Conservation (phyloP, 129 eudicot species). For the Artemisia tridentata region DNA sequence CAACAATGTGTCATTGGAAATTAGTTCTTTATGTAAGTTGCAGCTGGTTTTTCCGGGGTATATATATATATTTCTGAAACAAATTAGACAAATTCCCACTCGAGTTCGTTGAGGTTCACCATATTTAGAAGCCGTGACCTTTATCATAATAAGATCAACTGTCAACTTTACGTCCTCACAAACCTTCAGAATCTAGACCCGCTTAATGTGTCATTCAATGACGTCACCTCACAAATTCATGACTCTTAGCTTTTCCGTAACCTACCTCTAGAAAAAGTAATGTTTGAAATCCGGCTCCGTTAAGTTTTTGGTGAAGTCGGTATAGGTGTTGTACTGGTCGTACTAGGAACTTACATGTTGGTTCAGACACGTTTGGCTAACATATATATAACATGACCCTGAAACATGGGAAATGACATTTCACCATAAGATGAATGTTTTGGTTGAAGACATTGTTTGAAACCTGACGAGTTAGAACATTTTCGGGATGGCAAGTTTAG, state of each 20-base stretch:
- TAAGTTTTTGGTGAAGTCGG: slow-evolving; percentile 53
- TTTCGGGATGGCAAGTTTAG: slow-evolving; percentile 62
- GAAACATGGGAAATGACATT: slow-evolving; percentile 78
- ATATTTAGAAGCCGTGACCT: no score
- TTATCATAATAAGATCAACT: no score
- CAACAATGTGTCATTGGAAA: no score
- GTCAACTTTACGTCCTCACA: no score
- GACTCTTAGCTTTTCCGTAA: slow-evolving; percentile 63
- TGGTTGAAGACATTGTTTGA: slow-evolving; percentile 61
- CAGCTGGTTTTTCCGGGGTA: no score
- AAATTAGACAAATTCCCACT: no score
- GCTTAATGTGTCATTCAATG: no score
- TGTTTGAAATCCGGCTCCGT: slow-evolving; percentile 55
- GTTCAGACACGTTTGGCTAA: slow-evolving; percentile 41
- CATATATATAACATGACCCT: slow-evolving; percentile 1
- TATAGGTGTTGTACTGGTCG: slow-evolving; percentile 59
- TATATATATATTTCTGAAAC: no score
- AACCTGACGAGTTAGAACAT: slow-evolving; percentile 72
- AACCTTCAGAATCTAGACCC: no score
- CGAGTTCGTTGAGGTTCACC: no score
- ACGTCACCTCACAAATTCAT: slow-evolving; percentile 70
- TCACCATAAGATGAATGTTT: slow-evolving; percentile 84
- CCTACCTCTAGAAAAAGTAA: slow-evolving; percentile 56
- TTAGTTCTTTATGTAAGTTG: no score
- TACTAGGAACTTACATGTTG: slow-evolving; percentile 62